phyloP scores from a whole-genome alignment of 208 protist species.

The Leishmania lainsoni region DNA sequence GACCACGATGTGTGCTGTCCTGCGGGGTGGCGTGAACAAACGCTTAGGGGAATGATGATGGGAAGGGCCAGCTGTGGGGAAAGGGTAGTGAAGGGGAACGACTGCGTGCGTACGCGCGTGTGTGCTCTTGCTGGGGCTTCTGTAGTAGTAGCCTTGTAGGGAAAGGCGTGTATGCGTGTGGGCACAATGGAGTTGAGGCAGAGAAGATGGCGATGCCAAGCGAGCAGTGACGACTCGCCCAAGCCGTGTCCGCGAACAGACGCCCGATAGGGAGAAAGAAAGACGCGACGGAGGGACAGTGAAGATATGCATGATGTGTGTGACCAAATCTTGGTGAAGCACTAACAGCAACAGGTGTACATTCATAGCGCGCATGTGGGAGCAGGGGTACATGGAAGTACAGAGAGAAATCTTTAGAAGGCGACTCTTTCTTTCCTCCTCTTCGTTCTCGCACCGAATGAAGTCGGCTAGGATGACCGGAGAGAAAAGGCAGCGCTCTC shows the following conservation, averaged over 20 bases:
- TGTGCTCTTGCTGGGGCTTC: not conserved
- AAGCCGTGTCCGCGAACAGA: not conserved
- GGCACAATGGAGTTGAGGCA: not conserved
- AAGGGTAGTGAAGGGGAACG: not conserved
- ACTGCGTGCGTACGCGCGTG: not conserved
- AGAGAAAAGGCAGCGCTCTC: not conserved
- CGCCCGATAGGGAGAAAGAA: not conserved
- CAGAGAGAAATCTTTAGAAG: not conserved
- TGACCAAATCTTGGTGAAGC: not conserved
- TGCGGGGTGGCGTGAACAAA: not conserved
- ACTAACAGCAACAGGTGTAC: not conserved
- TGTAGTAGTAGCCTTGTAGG: not conserved
- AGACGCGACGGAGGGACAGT: not conserved
- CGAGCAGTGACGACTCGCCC: not conserved
- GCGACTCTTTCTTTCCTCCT: not conserved
- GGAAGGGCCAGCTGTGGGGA: not conserved
- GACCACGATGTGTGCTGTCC: not conserved
- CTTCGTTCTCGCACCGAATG: not conserved
- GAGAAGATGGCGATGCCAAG: not conserved
- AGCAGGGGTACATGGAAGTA: not conserved
- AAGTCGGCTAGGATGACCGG: not conserved
- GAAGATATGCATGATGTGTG: not conserved
- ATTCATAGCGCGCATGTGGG: not conserved
- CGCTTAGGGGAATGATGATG: not conserved
- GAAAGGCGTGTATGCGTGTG: not conserved